A percentile compares a stretch with the other conserved stretches of the same genome.
These are phyloP conservation scores for Trichophyton benhamiae DNA, from an alignment of 2,329 filamentous ascomycete species.

Conservation along the genomic window DNA sequence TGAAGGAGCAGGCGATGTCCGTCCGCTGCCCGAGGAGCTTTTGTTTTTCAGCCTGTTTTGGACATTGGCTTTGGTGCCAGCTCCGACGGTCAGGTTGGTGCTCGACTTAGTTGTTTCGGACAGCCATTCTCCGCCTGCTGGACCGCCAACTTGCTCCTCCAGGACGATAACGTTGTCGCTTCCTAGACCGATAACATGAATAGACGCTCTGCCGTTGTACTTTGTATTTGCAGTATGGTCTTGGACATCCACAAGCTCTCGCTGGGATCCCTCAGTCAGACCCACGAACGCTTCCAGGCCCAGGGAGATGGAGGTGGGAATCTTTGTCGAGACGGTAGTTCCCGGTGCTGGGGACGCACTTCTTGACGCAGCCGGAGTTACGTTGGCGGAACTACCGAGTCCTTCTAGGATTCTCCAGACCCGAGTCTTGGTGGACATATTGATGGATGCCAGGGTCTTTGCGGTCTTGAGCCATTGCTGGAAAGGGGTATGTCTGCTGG, in stretches of 20 bases:
- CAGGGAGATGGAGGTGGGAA: conserved; percentile 44
- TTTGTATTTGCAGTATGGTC: conserved; percentile 64
- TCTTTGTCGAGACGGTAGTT: conserved; percentile 29
- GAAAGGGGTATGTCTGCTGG: conserved; percentile 57
- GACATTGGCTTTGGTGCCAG: conserved; percentile 25
- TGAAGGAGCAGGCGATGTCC: conserved; percentile 55
- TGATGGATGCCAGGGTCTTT: conserved; percentile 57
- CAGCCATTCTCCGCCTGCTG: conserved; percentile 43
- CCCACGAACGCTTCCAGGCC: conserved; percentile 51
- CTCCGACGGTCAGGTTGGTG: conserved; percentile 40
- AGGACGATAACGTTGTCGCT: conserved; percentile 67
- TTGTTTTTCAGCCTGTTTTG: conserved; percentile 26
- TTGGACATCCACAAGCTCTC: conserved; percentile 49
- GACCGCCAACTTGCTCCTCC: conserved; percentile 57
- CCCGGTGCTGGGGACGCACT: conserved; percentile 35
- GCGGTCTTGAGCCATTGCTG: conserved; percentile 63
- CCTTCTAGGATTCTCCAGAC: conserved; percentile 53
- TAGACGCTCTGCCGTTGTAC: conserved; percentile 60
- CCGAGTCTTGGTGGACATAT: conserved; percentile 59
- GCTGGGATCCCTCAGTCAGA: conserved; percentile 50
- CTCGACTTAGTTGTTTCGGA: conserved; percentile 36
- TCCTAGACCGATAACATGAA: conserved; percentile 56
- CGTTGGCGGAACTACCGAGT: conserved; percentile 33
- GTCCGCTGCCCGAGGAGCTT: conserved; percentile 42
- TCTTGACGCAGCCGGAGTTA: conserved; percentile 34